Evolutionary conservation across 1,284 basidiomycete genomes (phyloP), one percentile per base, ranked within the genome.

Genomic region (Rhodotorula glutinis): DNA sequence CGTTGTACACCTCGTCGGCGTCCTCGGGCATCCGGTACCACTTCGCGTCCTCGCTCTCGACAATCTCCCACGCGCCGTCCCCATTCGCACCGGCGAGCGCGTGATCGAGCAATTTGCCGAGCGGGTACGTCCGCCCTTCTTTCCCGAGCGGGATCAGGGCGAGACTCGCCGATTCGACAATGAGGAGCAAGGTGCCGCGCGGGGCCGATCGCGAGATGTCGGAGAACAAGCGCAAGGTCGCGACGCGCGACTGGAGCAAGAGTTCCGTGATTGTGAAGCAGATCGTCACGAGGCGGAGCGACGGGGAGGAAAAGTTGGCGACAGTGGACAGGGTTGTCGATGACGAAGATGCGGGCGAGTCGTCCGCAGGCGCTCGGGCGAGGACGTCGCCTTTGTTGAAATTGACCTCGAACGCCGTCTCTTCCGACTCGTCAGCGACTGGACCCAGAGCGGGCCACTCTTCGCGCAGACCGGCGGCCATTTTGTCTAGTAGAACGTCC

Each of bases 181-280:
- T 61, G 25, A 74, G 58, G 58, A 74, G 57, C 30, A 61, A 58
- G 3, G 64, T 63, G 17, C 68, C 68, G 14, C 41, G 33, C 0
- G 54, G 49, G 4, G 56, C 46, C 5, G 40, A 46, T 17, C 51
- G 40, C 23, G 62, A 58, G 40, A 73, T 40, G 27, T 51, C 33
- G 21, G 66, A 57, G 51, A 74, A 65, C 52, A 74, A 51, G 43
- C 68, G 58, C 11, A 74, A 61, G 13, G 71, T 72, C 30, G 56
- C 41, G 17, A 54, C 4, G 27, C 71, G 70, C 19, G 70, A 70
- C 49, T 74, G 70, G n/a, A 71, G 61, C 47, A 74, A 57, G 19
- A 72, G 66, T 33, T 74, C 73, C 19, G 71, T 63, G 60, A 69
- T 65, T 23, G 73, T 72, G 68, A 67, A 72, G 52, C 57, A 53